Conservation (phyloP, 768 basidiomycete genomes). For the Trametes gibbosa region DNA sequence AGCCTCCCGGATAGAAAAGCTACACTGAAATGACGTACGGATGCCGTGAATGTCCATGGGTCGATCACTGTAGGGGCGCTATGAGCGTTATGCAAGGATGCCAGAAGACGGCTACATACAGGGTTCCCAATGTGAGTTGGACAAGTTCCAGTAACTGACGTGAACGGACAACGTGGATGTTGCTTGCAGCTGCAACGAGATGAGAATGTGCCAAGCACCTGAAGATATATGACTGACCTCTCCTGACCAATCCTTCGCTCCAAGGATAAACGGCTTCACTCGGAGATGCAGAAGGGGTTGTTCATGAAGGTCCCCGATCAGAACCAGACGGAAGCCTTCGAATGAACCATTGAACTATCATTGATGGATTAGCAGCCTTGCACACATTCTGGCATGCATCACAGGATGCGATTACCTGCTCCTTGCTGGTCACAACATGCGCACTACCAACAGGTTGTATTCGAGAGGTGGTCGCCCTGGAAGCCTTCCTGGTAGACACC, state of each 20-base stretch:
- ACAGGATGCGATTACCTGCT: constrained; percentile 57
- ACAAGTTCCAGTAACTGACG: constrained; percentile 95
- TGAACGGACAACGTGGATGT: constrained; percentile 77
- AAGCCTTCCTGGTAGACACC: constrained; percentile 9
- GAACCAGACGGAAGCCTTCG: constrained; percentile 88
- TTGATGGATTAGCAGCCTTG: neutral
- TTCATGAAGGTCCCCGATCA: constrained; percentile 94
- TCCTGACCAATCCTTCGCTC: constrained; percentile 91
- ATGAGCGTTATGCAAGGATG: neutral
- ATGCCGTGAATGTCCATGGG: constrained; percentile 86
- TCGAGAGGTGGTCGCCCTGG: constrained; percentile 12
- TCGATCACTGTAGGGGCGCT: constrained; percentile 66
- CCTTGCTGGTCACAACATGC: constrained; percentile 65
- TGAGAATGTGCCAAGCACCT: neutral
- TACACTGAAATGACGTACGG: constrained; percentile 40
- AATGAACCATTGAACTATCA: constrained; percentile 77
- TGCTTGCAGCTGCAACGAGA: constrained; percentile 68
- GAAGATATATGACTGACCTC: constrained; percentile 49
- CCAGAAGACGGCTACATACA: constrained; percentile 39
- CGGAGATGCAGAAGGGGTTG: constrained; percentile 90
- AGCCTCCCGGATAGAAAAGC: neutral
- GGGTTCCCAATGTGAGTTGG: constrained; percentile 98
- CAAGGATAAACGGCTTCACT: constrained; percentile 78
- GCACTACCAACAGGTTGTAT: constrained; percentile 34
- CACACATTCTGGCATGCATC: no score